Conservation (phyloP, 345 rosid genomes). For the Brassica napus region Da-Ae NC_063436.1:16039501-16040000, state of each 20-base stretch:
- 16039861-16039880: not conserved
- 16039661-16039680: constrained; percentile 4
- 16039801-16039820: constrained; percentile 6
- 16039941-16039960: constrained; percentile 67
- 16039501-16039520: constrained; percentile 9
- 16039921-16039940: constrained; percentile 52
- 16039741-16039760: constrained; percentile 9
- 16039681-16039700: not conserved
- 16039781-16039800: constrained; percentile 3
- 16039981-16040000: constrained; percentile 33
- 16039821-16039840: constrained; percentile 1
- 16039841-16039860: not conserved
- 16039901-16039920: constrained; percentile 99
- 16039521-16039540: constrained; percentile 16
- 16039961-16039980: constrained; percentile 84
- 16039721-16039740: constrained; percentile 7
- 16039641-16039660: constrained; percentile 10
- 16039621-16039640: constrained; percentile 23
- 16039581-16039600: constrained; percentile 76
- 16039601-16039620: constrained; percentile 85
- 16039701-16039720: constrained; percentile 4
- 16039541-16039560: constrained; percentile 58
- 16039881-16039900: constrained; percentile 48
- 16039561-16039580: constrained; percentile 93
- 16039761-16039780: not conserved